Base-by-base conservation (phyloP, 495 filamentous ascomycete genomes). In the Penicillium cinerascens region DNA sequence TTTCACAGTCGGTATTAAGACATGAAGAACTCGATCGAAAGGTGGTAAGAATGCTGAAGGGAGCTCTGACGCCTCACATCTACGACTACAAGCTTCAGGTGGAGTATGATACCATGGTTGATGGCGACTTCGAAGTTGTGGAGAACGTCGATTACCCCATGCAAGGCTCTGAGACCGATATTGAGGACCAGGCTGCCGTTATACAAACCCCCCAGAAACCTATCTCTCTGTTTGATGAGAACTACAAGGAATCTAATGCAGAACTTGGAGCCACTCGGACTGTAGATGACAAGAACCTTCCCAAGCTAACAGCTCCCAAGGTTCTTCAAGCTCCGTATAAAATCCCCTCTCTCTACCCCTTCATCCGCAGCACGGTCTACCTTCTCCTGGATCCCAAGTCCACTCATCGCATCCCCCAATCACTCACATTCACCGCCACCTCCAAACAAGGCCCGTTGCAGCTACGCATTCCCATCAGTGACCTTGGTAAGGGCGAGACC, bases 21-120 rank as follows among this genome's bases (percentile, higher is more conserved):
- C 68, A 72, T 9, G 86, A 88, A 51, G 77, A 78, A 54, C 74
- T 85, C 50, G 79, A 84, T 52, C 73, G 64, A 46, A 87, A 86
- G 62, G 75, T 89, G 4, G 74, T 89, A 7, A 75, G 85, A 7
- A 88, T 89, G 82, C 67, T 91, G 39, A 88, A 88, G 56, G 84
- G 78, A 0, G 82, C 83, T 0, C 58, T 89, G 23, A 77, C 76
- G 4, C 82, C 83, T 1, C 82, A 88, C 52, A 64, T 86, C 41
- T 72, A 56, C 20, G 75, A 83, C 49, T 88, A 83, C 52, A 75
- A 66, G 0, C 59, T 88, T 3, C 82, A 87, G 43, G 68, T 87
- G 44, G 77, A 81, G 56, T 85, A 85, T 58, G 70, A 66, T 27
- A 67, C 68, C 45, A 65, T 59, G 6, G 49, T 59, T 13, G 78